Conservation (phyloP, 768 basidiomycete species). For the Xanthoconium stramineum region DNA sequence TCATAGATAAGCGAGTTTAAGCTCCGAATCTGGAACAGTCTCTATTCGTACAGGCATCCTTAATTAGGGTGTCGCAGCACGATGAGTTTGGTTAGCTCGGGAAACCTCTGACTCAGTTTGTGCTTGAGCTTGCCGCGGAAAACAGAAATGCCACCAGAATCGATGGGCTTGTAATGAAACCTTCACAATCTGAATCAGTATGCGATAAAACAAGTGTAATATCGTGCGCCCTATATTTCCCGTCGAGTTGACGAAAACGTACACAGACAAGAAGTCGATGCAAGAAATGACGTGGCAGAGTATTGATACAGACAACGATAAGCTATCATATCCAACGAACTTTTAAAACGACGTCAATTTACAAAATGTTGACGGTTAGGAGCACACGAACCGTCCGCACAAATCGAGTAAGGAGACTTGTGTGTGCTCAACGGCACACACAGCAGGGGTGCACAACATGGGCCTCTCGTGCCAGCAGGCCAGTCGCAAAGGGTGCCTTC, state of each 20-base stretch:
- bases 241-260: neutral
- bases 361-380: neutral
- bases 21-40: neutral
- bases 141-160: no score
- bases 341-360: neutral
- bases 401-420: slow-evolving; percentile 9
- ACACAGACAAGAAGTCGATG: neutral
- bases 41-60: neutral
- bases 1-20: neutral
- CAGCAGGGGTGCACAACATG: slow-evolving; percentile 7
- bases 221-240: neutral
- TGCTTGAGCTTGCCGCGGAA: no score
- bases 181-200: neutral
- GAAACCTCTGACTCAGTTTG: no score
- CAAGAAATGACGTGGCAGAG: neutral
- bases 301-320: neutral
- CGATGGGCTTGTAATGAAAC: no score
- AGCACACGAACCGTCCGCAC: slow-evolving; percentile 4
- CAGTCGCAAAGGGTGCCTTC: slow-evolving; percentile 9
- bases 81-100: neutral
- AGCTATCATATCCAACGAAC: neutral
- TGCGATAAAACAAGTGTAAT: neutral
- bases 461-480: slow-evolving; percentile 13
- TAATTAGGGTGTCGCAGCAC: neutral
- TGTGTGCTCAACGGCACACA: slow-evolving; percentile 8